Evolutionary conservation across 2,329 filamentous ascomycete genomes (phyloP).

Genomic region (Scytalidium sp.): DNA sequence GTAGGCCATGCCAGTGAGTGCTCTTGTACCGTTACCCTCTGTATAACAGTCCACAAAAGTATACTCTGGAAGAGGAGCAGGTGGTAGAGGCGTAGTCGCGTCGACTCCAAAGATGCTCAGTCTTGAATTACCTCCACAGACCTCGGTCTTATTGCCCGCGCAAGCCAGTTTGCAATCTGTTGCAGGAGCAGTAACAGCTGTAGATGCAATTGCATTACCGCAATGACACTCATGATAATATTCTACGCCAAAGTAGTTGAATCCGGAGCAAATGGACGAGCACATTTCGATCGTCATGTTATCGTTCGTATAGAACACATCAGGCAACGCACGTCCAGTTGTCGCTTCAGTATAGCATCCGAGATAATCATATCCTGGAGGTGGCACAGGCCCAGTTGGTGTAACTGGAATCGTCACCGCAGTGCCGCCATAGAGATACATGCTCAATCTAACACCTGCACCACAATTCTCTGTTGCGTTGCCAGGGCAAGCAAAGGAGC

Average conservation of each 20-base stretch:
- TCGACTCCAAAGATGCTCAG: neutral
- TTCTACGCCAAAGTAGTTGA: conserved; percentile 5
- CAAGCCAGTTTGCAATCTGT: conserved; percentile 22
- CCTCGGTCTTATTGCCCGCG: conserved; percentile 18
- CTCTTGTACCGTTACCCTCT: neutral
- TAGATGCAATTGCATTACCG: conserved; percentile 10
- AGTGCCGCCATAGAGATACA: neutral
- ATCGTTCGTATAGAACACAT: conserved; percentile 1
- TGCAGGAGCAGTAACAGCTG: conserved; percentile 5
- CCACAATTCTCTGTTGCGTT: conserved; percentile 3
- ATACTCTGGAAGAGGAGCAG: neutral
- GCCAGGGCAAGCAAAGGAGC: conserved; percentile 4
- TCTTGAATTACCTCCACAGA: conserved; percentile 18
- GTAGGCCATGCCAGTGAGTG: neutral
- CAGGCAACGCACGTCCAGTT: conserved; percentile 5
- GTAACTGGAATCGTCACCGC: conserved; percentile 5
- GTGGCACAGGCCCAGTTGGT: conserved; percentile 6
- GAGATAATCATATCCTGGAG: conserved; percentile 11
- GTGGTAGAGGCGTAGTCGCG: neutral
- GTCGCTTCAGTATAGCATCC: conserved; percentile 24
- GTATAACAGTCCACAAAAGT: neutral
- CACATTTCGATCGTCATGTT: conserved; percentile 12
- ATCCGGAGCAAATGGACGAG: conserved; percentile 3
- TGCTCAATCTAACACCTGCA: conserved; percentile 1
- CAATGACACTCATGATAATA: conserved; percentile 6